phyloP scores from a whole-genome alignment of 192 early-diverging fungal genomes.

The Chytriomyces sp. region DNA sequence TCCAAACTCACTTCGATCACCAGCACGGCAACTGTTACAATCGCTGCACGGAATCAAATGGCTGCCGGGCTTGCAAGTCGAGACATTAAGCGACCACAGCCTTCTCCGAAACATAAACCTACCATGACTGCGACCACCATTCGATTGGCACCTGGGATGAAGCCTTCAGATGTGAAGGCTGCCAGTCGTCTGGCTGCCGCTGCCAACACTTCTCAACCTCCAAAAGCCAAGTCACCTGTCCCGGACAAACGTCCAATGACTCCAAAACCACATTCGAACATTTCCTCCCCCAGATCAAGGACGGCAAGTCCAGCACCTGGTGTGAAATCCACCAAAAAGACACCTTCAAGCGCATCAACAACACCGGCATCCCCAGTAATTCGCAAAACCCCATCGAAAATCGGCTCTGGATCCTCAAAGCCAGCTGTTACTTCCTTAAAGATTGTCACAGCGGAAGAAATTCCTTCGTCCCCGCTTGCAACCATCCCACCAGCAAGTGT shows the following conservation, averaged over 20 bases:
- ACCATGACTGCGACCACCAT: constrained; percentile 33
- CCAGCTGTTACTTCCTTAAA: too few relatives aligned
- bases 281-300: background rate
- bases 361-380: too few relatives aligned
- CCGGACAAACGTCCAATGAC: too few relatives aligned
- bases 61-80: constrained; percentile 16
- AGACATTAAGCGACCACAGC: constrained; percentile 11
- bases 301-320: background rate
- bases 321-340: background rate
- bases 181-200: background rate
- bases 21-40: constrained; percentile 31
- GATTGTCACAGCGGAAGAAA: too few relatives aligned
- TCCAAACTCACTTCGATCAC: constrained; percentile 16
- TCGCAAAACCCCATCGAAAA: too few relatives aligned
- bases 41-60: constrained; percentile 30
- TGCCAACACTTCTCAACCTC: background rate
- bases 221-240: too few relatives aligned
- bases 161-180: background rate
- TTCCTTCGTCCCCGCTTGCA: too few relatives aligned
- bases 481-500: too few relatives aligned
- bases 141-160: constrained; percentile 13
- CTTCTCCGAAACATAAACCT: background rate
- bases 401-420: too few relatives aligned
- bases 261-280: too few relatives aligned
- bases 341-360: too few relatives aligned